Conservation (phyloP, 129 eudicot species). For the Erigeron canadensis region DNA sequence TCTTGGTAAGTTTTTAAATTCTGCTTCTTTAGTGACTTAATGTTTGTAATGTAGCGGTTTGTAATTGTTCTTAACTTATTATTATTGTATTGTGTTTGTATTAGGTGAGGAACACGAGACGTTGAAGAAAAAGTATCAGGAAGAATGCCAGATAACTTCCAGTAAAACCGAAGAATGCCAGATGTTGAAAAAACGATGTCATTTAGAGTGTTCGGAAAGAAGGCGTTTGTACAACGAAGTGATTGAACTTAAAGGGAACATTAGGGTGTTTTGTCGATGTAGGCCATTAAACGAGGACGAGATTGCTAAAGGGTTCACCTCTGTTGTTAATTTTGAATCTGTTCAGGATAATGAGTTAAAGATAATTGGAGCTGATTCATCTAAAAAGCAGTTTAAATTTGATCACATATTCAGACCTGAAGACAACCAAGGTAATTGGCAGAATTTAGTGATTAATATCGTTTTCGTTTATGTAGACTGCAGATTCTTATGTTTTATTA, state of each 20-base stretch:
- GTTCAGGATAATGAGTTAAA: slow-evolving; percentile 78
- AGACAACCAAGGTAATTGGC: slow-evolving; percentile 72
- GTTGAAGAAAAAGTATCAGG: slow-evolving; percentile 60
- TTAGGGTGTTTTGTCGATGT: slow-evolving; percentile 93
- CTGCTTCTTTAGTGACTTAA: not conserved
- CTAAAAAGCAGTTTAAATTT: slow-evolving; percentile 83
- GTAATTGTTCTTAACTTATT: not conserved
- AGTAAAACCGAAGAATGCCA: slow-evolving; percentile 66
- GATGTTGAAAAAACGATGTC: slow-evolving; percentile 56
- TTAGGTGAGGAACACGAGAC: slow-evolving; percentile 60
- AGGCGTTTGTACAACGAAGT: slow-evolving; percentile 85
- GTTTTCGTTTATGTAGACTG: not conserved
- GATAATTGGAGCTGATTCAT: slow-evolving; percentile 65
- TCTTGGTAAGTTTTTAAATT: slow-evolving; percentile 51
- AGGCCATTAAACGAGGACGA: slow-evolving; percentile 77
- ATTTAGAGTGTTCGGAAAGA: slow-evolving; percentile 63
- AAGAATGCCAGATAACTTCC: slow-evolving; percentile 35
- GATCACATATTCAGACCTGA: slow-evolving; percentile 84
- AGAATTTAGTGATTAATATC: not conserved
- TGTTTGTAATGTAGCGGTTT: not conserved
- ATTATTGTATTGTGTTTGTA: slow-evolving; percentile 10
- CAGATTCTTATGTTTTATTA: not conserved
- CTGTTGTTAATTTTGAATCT: slow-evolving; percentile 70
- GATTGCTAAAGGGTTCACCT: slow-evolving; percentile 58
- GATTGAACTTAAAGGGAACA: slow-evolving; percentile 93